Evolutionary conservation across 2,329 filamentous ascomycete species (phyloP).

Genomic region (Podosphaera fusca): DNA sequence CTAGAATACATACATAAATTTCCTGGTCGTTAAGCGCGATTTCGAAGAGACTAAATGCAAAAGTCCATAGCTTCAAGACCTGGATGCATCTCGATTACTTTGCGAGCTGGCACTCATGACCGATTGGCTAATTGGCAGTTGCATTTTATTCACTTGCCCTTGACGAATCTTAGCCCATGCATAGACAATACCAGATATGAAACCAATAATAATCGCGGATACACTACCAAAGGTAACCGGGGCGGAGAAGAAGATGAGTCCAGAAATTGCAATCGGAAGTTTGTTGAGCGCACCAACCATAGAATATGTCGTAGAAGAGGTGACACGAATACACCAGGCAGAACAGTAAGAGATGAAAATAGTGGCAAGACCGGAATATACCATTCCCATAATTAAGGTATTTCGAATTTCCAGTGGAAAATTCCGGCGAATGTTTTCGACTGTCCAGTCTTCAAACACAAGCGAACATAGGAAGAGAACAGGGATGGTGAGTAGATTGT

Average conservation of each 20-base stretch:
- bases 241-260: slow-evolving; percentile 84
- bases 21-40: not conserved
- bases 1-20: not conserved
- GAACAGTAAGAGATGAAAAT: slow-evolving; percentile 99
- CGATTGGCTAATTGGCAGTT: slow-evolving; percentile 41
- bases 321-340: slow-evolving; percentile 94
- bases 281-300: slow-evolving; percentile 99
- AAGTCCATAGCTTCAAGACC: slow-evolving; percentile 8
- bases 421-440: slow-evolving; percentile 60
- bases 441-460: slow-evolving; percentile 78
- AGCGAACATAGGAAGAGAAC: slow-evolving; percentile 67
- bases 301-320: slow-evolving; percentile 91
- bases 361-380: slow-evolving; percentile 77
- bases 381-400: slow-evolving; percentile 63
- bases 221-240: slow-evolving; percentile 83
- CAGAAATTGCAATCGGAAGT: slow-evolving; percentile 79
- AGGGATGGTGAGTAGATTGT: slow-evolving; percentile 91
- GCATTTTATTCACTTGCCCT: slow-evolving; percentile 38
- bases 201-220: slow-evolving; percentile 75
- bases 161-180: slow-evolving; percentile 70
- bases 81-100: slow-evolving; percentile 70
- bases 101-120: slow-evolving; percentile 76
- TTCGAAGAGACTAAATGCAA: not conserved
- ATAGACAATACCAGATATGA: slow-evolving; percentile 81
- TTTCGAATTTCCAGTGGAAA: slow-evolving; percentile 70